phyloP scores from a whole-genome alignment of 768 basidiomycete species.

The Leucosporidium creatinivorum region DNA sequence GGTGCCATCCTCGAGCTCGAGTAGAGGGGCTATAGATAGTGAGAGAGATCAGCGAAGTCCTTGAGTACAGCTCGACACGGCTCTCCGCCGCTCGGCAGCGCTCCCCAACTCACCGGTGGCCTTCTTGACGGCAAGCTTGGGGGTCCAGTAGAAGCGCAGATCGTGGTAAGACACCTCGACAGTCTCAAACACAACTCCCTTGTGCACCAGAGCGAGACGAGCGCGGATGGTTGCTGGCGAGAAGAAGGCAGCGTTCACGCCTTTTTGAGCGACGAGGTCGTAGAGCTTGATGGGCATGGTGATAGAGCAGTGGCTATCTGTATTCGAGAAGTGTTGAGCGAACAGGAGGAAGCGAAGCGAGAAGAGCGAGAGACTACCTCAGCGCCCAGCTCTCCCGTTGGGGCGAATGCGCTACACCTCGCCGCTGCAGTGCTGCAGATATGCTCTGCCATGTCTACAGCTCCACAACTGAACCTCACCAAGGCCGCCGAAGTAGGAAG shows the following conservation, averaged over 20 bases:
- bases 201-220: neutral
- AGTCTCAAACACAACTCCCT: neutral
- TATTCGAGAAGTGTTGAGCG: no score
- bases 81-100: neutral
- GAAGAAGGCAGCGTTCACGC: neutral
- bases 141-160: neutral
- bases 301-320: no score
- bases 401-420: no score
- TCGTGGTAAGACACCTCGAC: neutral
- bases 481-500: no score
- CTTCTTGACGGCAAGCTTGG: neutral
- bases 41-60: no score
- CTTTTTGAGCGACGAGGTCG: slow-evolving; percentile 1
- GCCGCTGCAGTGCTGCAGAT: no score
- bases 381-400: no score
- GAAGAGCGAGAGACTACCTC: no score
- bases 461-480: no score
- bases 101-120: neutral
- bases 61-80: neutral
- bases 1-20: neutral
- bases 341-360: no score
- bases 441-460: no score
- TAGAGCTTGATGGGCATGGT: neutral
- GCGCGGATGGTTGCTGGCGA: slow-evolving; percentile 1
- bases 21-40: neutral